Evolutionary conservation across 352 stramenopile species (phyloP).

Genomic region (Phytophthora vignae): DNA sequence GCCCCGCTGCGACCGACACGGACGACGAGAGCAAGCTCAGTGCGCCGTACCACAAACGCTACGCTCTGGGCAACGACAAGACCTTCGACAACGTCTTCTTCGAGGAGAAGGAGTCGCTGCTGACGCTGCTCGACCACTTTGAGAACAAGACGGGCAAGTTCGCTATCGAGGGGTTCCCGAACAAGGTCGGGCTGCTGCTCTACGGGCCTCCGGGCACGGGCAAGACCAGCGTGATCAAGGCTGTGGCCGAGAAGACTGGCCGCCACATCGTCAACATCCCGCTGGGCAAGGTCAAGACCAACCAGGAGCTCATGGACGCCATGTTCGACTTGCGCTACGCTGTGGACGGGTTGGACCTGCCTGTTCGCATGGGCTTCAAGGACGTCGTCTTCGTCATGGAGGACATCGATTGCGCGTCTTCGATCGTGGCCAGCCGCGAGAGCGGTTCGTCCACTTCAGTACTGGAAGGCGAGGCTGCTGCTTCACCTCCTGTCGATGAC

Average conservation of each 20-base stretch:
- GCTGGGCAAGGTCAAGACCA: constrained; percentile 77
- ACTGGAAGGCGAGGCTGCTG: not conserved
- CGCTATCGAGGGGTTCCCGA: constrained; percentile 89
- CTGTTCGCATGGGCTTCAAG: constrained; percentile 73
- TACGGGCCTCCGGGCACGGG: constrained; percentile 87
- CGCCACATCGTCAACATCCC: constrained; percentile 80
- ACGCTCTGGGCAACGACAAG: constrained; percentile 85
- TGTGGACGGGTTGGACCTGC: constrained; percentile 66
- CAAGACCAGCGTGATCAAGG: constrained; percentile 92
- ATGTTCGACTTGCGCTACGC: constrained; percentile 76
- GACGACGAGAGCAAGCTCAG: constrained; percentile 23
- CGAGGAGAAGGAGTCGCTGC: constrained; percentile 71
- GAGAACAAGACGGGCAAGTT: constrained; percentile 80
- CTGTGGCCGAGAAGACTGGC: constrained; percentile 74
- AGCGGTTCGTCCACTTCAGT: constrained; percentile 2
- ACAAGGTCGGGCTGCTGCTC: constrained; percentile 88
- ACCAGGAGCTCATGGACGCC: constrained; percentile 85
- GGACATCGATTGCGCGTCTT: constrained; percentile 85
- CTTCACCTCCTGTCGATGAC: constrained; percentile 21
- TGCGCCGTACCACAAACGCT: constrained; percentile 63
- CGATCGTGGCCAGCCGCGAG: constrained; percentile 67
- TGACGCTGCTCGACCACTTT: constrained; percentile 85
- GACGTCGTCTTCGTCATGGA: constrained; percentile 93
- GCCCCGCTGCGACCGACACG: constrained; percentile 10
- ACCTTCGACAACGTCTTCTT: constrained; percentile 92